Percentiles rank a stretch among this genome's conserved stretches.
Evolutionary conservation across 306 rosid species (phyloP).

Genomic region (Dalbergia cultrata): DNA sequence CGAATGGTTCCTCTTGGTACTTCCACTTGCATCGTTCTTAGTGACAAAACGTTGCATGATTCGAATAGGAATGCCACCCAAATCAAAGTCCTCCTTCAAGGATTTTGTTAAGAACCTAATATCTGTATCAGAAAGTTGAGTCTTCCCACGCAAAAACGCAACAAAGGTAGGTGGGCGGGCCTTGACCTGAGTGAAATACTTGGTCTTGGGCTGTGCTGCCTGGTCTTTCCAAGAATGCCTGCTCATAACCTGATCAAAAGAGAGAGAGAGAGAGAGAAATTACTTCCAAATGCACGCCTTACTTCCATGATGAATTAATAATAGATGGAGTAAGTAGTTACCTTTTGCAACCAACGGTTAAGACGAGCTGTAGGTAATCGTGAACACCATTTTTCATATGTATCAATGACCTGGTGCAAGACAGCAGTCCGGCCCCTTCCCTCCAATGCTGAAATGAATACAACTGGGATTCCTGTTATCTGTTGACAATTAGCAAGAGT

Average conservation of each 20-base stretch:
- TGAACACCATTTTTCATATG: constrained; percentile 90
- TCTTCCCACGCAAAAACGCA: constrained; percentile 87
- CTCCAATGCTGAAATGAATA: constrained; percentile 88
- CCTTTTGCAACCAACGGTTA: constrained; percentile 97
- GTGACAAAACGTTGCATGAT: constrained; percentile 74
- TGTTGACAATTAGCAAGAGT: constrained; percentile 54
- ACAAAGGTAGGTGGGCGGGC: constrained; percentile 95
- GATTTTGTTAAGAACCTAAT: constrained; percentile 82
- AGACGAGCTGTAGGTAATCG: constrained; percentile 88
- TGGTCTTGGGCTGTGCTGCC: constrained; percentile 86
- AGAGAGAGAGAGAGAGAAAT: constrained; percentile 16
- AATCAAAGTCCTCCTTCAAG: constrained; percentile 93
- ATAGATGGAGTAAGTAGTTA: constrained; percentile 41
- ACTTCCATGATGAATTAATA: constrained; percentile 2
- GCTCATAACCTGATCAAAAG: constrained; percentile 81
- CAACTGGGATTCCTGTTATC: constrained; percentile 91
- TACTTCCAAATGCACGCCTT: constrained; percentile 21
- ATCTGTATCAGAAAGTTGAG: constrained; percentile 74
- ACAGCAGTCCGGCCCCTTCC: constrained; percentile 81
- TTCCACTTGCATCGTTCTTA: constrained; percentile 53
- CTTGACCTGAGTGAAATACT: constrained; percentile 97
- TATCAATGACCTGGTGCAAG: constrained; percentile 73
- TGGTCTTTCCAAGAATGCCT: constrained; percentile 99
- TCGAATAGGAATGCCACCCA: constrained; percentile 95
- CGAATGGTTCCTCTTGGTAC: constrained; percentile 51